These are phyloP conservation scores for Blastocystis sp. DNA, from an alignment of 352 stramenopile genomes.

Conservation along the genomic window DNA sequence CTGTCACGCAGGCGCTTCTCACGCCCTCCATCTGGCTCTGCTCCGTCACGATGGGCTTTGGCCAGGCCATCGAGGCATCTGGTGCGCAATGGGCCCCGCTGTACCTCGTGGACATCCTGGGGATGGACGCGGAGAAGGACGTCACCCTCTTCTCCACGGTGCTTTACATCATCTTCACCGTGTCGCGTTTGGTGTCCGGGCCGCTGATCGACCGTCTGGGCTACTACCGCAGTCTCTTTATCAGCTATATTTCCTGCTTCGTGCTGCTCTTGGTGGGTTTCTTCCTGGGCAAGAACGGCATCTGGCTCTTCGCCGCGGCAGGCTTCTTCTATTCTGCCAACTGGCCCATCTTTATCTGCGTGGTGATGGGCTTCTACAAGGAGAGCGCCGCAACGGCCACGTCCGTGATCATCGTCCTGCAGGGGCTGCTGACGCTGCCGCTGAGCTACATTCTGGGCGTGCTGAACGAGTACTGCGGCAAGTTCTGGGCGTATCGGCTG, in stretches of 20 bases:
- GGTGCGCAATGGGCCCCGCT: slow-evolving; percentile 21
- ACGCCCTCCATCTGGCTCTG: slow-evolving; percentile 39
- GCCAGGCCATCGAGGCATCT: neutral
- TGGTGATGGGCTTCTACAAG: slow-evolving; percentile 50
- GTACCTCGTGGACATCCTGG: slow-evolving; percentile 49
- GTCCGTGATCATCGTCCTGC: slow-evolving; percentile 13
- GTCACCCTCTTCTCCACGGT: slow-evolving; percentile 10
- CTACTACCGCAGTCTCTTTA: slow-evolving; percentile 52
- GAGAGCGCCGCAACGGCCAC: neutral
- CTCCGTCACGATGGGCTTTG: slow-evolving; percentile 23
- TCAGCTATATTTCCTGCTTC: slow-evolving; percentile 7
- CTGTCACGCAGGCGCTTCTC: neutral
- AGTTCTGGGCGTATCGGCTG: neutral
- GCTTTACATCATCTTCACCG: slow-evolving; percentile 38
- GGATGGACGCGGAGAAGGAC: slow-evolving; percentile 7
- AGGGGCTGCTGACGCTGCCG: neutral
- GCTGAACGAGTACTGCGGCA: slow-evolving; percentile 18
- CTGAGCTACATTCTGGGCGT: neutral
- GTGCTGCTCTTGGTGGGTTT: slow-evolving; percentile 4
- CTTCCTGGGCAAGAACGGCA: slow-evolving; percentile 17
- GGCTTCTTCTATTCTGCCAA: slow-evolving; percentile 46
- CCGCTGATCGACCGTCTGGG: slow-evolving; percentile 13
- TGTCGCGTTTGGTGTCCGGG: slow-evolving; percentile 31
- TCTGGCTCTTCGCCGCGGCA: neutral
- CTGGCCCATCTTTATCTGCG: slow-evolving; percentile 39